Percentiles rank a stretch among this genome's conserved stretches.
These are phyloP conservation scores for Cryptosporidium baileyi DNA, from an alignment of 169 alveolate species.

Conservation along the genomic window DNA sequence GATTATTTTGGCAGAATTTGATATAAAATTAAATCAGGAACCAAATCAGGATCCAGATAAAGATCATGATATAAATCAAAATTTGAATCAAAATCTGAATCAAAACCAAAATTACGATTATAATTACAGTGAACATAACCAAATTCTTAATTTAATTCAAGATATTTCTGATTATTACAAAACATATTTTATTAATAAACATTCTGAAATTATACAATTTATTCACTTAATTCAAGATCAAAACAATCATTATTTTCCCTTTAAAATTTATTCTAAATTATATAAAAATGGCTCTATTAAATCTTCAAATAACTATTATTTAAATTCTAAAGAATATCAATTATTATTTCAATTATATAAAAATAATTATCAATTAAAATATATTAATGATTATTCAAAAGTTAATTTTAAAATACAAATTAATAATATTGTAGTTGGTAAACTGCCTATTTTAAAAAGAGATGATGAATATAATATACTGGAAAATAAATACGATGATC, in stretches of 20 bases:
- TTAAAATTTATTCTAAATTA: background rate
- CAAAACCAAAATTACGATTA: background rate
- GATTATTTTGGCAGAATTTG: slow-evolving; percentile 40
- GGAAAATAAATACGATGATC: background rate
- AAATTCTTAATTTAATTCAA: background rate
- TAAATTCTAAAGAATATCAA: background rate
- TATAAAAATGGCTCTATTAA: background rate
- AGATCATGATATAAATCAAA: background rate
- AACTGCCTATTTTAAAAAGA: slow-evolving; percentile 1
- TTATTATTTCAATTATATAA: slow-evolving; percentile 22
- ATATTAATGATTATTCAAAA: background rate
- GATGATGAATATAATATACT: background rate
- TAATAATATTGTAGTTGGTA: background rate
- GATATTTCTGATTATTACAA: background rate
- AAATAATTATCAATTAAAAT: background rate
- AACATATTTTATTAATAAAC: background rate
- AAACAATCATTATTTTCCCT: slow-evolving; percentile 3
- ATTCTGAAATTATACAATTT: slow-evolving; percentile 21
- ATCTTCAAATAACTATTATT: background rate
- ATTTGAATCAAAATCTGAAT: too few relatives aligned
- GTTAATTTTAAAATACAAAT: slow-evolving; percentile 19
- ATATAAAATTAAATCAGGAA: background rate
- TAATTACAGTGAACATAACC: background rate
- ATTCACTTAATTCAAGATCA: background rate
- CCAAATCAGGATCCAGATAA: background rate